phyloP scores from a whole-genome alignment of 2,329 filamentous ascomycete species.

The Xylaria hypoxylon region DNA sequence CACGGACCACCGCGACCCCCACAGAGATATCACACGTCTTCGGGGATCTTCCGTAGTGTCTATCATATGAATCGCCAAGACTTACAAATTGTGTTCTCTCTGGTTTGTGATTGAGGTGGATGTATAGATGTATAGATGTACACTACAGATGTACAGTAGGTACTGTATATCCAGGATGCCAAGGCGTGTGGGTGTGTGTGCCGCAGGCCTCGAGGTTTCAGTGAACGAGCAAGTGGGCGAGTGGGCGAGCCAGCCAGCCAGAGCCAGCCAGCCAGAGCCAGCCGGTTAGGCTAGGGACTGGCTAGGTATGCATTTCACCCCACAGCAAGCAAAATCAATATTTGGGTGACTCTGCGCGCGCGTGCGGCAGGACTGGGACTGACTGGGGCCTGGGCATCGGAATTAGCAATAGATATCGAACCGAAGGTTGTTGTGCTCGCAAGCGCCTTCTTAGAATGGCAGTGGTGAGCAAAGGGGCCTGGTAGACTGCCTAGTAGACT shows the following conservation, averaged over 20 bases:
- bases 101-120: constrained; percentile 39
- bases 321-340: constrained; percentile 17
- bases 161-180: constrained; percentile 17
- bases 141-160: constrained; percentile 4
- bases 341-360: constrained; percentile 25
- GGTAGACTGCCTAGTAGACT: too few relatives aligned
- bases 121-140: constrained; percentile 11
- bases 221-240: constrained; percentile 13
- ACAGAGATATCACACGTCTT: constrained; percentile 35
- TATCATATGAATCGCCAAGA: constrained; percentile 45
- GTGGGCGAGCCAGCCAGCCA: background rate
- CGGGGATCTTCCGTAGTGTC: constrained; percentile 23
- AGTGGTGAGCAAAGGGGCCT: constrained; percentile 11
- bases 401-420: constrained; percentile 7
- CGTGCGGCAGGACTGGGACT: constrained; percentile 19
- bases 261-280: background rate
- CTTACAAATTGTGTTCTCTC: constrained; percentile 43
- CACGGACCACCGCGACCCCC: constrained; percentile 36
- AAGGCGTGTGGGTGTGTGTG: constrained; percentile 33
- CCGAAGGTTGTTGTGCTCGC: constrained; percentile 16
- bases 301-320: constrained; percentile 12
- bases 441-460: constrained; percentile 29
- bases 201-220: constrained; percentile 30
- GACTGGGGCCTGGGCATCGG: constrained; percentile 30
- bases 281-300: too few relatives aligned